Percentiles rank a stretch among this genome's conserved stretches.
Evolutionary conservation across 306 rosid species (phyloP).

Genomic region (Ormosia emarginata): DNA sequence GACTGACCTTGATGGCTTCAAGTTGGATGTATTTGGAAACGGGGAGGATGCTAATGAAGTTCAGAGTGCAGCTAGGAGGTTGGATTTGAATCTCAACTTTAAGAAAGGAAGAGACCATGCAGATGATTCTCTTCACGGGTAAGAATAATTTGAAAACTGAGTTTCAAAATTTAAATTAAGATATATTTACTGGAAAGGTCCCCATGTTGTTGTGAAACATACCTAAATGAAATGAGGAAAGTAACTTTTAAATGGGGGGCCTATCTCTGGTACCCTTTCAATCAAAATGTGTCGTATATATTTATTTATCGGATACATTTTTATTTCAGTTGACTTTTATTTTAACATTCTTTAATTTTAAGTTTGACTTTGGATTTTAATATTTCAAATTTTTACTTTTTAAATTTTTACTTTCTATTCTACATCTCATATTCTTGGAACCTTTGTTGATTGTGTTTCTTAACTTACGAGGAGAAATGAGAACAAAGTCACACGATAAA

Average conservation of each 20-base stretch:
- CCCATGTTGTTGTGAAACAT: background rate
- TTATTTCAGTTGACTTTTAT: too few species aligned
- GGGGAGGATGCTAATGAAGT: slow-evolving; percentile 97
- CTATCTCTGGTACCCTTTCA: too few species aligned
- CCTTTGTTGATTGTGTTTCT: too few species aligned
- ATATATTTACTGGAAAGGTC: background rate
- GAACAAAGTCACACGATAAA: too few species aligned
- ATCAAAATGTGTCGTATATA: too few species aligned
- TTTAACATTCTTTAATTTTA: too few species aligned
- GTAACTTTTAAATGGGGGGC: background rate
- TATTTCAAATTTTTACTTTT: too few species aligned
- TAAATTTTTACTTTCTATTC: too few species aligned
- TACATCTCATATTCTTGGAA: too few species aligned
- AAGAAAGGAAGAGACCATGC: slow-evolving; percentile 96
- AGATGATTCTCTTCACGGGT: slow-evolving; percentile 90
- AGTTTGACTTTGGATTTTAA: too few species aligned
- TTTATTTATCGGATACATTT: too few species aligned
- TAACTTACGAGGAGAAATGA: too few species aligned
- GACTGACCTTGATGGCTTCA: slow-evolving; percentile 80
- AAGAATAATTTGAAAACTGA: slow-evolving; percentile 36
- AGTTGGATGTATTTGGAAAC: slow-evolving; percentile 87
- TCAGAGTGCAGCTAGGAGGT: slow-evolving; percentile 70
- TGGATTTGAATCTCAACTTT: slow-evolving; percentile 86
- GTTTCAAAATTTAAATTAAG: background rate
- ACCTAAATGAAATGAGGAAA: background rate